Evolutionary conservation across 202 grass and related monocot genomes (phyloP).

Genomic region (Musa balbisiana): DNA sequence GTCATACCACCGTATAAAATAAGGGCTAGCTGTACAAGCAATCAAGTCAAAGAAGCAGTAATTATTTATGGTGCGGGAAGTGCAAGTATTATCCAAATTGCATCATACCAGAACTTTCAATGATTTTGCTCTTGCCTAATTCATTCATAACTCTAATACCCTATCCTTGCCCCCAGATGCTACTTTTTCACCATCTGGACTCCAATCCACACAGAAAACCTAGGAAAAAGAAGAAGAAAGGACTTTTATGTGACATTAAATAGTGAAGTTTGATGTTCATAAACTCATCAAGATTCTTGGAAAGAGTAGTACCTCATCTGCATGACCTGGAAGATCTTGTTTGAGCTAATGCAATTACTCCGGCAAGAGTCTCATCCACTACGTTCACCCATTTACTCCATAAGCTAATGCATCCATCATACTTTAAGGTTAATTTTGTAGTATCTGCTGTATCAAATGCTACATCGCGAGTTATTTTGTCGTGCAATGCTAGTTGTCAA

Average conservation of each 20-base stretch:
- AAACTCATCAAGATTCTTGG: background rate
- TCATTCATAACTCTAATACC: conserved; percentile 81
- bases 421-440: too few species aligned
- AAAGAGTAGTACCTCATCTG: conserved; percentile 60
- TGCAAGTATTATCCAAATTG: background rate
- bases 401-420: too few species aligned
- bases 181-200: conserved; percentile 87
- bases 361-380: too few species aligned
- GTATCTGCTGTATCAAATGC: too few species aligned
- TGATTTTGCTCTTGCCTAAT: background rate
- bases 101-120: background rate
- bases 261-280: background rate
- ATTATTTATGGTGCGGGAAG: background rate
- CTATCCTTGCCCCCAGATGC: conserved; percentile 84
- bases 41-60: too few species aligned
- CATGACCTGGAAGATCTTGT: conserved; percentile 84
- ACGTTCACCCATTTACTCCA: too few species aligned
- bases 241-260: background rate
- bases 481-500: too few species aligned
- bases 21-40: too few species aligned
- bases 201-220: conserved; percentile 90
- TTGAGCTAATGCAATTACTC: conserved; percentile 45
- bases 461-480: too few species aligned
- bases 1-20: too few species aligned
- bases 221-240: background rate